A percentile compares a stretch with the other conserved stretches of the same genome.
Conservation (phyloP, 768 basidiomycete genomes). For the Termitomyces heimii region DNA sequence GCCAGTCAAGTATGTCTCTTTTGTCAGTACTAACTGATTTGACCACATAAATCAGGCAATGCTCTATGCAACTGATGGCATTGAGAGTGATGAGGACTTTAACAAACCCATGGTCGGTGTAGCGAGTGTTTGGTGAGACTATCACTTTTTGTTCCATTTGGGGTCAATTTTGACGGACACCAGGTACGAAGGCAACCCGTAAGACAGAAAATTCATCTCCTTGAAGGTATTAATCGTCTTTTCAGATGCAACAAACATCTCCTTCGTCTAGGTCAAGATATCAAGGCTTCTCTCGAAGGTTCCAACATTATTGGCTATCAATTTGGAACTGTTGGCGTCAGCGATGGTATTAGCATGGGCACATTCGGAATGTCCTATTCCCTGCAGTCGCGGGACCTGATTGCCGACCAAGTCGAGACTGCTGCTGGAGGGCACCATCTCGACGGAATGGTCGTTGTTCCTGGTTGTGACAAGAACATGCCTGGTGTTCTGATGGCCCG, state of each 20-base stretch:
- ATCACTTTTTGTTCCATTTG: neutral
- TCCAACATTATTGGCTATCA: slow-evolving; percentile 88
- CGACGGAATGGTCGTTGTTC: slow-evolving; percentile 95
- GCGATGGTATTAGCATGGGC: slow-evolving; percentile 99
- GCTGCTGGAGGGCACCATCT: slow-evolving; percentile 97
- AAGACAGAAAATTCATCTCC: slow-evolving; percentile 26
- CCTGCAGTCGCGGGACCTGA: slow-evolving; percentile 95
- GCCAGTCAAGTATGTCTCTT: slow-evolving; percentile 70
- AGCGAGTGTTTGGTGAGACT: slow-evolving; percentile 86
- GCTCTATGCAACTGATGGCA: slow-evolving; percentile 97
- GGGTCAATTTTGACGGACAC: slow-evolving; percentile 11
- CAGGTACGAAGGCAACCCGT: slow-evolving; percentile 99
- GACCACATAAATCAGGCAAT: slow-evolving; percentile 62
- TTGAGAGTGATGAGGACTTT: slow-evolving; percentile 76
- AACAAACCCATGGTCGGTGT: slow-evolving; percentile 97
- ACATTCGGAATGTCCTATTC: slow-evolving; percentile 92
- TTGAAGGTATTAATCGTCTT: neutral
- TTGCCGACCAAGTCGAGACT: slow-evolving; percentile 95
- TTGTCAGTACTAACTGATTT: neutral
- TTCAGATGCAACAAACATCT: slow-evolving; percentile 92
- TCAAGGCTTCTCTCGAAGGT: slow-evolving; percentile 73
- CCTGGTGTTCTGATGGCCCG: slow-evolving; percentile 98
- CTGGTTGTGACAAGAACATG: slow-evolving; percentile 99
- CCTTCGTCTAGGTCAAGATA: slow-evolving; percentile 78
- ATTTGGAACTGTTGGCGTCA: slow-evolving; percentile 96